These are phyloP conservation scores for Aciculosporium take DNA, from an alignment of 2,329 filamentous ascomycete genomes.

Conservation along the genomic window DNA sequence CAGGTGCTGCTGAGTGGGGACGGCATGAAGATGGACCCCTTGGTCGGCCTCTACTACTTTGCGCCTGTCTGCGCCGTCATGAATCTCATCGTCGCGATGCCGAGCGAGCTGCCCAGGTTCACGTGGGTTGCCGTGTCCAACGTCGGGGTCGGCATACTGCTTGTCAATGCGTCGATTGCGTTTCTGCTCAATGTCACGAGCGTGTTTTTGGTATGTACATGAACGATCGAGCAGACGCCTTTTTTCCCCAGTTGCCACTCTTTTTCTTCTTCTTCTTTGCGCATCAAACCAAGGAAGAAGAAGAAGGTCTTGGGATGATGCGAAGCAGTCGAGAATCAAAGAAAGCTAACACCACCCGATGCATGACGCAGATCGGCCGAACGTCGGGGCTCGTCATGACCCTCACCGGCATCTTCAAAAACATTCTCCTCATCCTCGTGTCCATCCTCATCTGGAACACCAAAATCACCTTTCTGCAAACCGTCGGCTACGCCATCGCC, in stretches of 20 bases:
- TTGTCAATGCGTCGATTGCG: slow-evolving; percentile 63
- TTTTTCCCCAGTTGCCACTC: too few relatives aligned
- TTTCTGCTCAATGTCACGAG: slow-evolving; percentile 73
- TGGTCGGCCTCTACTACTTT: slow-evolving; percentile 83
- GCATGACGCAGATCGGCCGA: slow-evolving; percentile 81
- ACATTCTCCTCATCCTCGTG: slow-evolving; percentile 65
- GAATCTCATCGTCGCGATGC: slow-evolving; percentile 57
- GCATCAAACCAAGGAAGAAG: neutral
- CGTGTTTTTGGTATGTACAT: slow-evolving; percentile 62
- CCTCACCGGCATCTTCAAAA: slow-evolving; percentile 74
- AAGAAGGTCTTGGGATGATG: too few relatives aligned
- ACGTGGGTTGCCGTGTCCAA: slow-evolving; percentile 50
- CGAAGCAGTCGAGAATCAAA: too few relatives aligned
- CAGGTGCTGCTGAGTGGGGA: slow-evolving; percentile 64
- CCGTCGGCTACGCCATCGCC: slow-evolving; percentile 65
- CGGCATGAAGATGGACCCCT: slow-evolving; percentile 74
- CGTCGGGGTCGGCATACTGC: slow-evolving; percentile 49
- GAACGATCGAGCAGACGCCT: too few relatives aligned
- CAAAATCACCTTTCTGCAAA: slow-evolving; percentile 54
- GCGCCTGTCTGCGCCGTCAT: slow-evolving; percentile 71
- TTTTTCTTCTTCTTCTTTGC: neutral
- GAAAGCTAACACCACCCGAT: too few relatives aligned
- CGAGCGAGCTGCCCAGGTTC: slow-evolving; percentile 55
- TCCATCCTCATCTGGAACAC: slow-evolving; percentile 70
- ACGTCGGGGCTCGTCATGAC: slow-evolving; percentile 78